A percentile compares a stretch with the other conserved stretches of the same genome.
These are phyloP conservation scores for Parastagonospora nodorum DNA, from an alignment of 2,329 filamentous ascomycete species.

Conservation along the genomic window DNA sequence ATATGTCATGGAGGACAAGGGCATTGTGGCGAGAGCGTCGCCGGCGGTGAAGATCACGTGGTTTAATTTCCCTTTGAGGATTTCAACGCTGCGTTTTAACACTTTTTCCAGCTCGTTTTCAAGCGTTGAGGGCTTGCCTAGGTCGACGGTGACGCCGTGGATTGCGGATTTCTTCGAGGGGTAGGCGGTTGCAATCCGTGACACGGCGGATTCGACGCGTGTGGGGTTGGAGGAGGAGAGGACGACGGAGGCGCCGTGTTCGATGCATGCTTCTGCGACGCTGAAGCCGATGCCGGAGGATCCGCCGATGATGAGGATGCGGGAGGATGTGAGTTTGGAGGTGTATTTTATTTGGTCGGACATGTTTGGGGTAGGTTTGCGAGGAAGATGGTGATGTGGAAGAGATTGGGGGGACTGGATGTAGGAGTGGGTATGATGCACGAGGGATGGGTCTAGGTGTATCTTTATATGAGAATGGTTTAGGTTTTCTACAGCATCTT, in stretches of 20 bases:
- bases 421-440: too few species aligned
- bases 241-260: slow-evolving; percentile 61
- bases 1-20: slow-evolving; percentile 51
- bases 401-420: too few species aligned
- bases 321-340: slow-evolving; percentile 54
- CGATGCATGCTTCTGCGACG: slow-evolving; percentile 63
- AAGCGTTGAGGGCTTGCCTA: slow-evolving; percentile 54
- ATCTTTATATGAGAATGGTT: too few species aligned
- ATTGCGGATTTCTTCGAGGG: slow-evolving; percentile 41
- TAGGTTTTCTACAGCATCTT: too few species aligned
- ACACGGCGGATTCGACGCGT: slow-evolving; percentile 56
- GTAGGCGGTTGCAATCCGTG: slow-evolving; percentile 40
- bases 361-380: slow-evolving; percentile 10
- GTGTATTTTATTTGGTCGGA: slow-evolving; percentile 52
- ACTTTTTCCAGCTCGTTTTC: slow-evolving; percentile 50
- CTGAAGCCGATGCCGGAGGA: slow-evolving; percentile 66
- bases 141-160: slow-evolving; percentile 54
- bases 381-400: neutral
- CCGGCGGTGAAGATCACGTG: slow-evolving; percentile 65
- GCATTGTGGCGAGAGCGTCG: slow-evolving; percentile 49
- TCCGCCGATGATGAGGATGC: slow-evolving; percentile 67
- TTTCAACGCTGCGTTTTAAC: slow-evolving; percentile 46
- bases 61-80: slow-evolving; percentile 49
- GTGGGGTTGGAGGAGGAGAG: slow-evolving; percentile 63
- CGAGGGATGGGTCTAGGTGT: too few species aligned